Base-by-base conservation (phyloP, 768 basidiomycete genomes). In the Tricholoma furcatifolium region DNA sequence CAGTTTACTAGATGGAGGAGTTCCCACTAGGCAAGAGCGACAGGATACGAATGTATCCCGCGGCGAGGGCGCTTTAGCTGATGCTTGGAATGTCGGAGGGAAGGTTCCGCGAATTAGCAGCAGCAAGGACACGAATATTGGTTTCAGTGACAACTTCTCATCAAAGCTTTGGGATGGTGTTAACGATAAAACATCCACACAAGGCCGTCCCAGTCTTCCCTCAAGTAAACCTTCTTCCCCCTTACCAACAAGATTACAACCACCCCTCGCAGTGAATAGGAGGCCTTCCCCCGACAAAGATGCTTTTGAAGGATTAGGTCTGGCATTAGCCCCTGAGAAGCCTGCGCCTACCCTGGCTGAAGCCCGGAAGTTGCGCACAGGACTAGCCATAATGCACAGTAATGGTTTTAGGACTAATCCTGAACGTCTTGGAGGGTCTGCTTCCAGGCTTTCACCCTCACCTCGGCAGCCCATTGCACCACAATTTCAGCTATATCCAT, bases 251-350 rank as follows among this genome's bases (percentile, higher is more conserved):
- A 45, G 36, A 17, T 32, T 35, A 14, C 51, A 48, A 17, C 48
- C 30, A 43, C 54, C 48, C 12, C 50, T 50, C 21, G 53, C 38
- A 17, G 53, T 48, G 24, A 57, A 54, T 23, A 55, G 43, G 36
- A 56, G 60, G 21, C 21, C 54, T 15, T 36, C 44, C 1, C 51
- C 53, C 48, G 74, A 75, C 17, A 87, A 79, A 58, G 91, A 93
- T 62, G 91, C 91, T 4, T 93, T 93, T 56, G 87, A 88, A 32
- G 90, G 87, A 10, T 70, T 93, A 42, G 88, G 82, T 7, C 64
- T 87, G 18, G 66, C 69, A 53, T 62, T 68, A 24, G 66, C 75
- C n/a, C 60, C 68, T 23, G 74, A 71, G 20, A 74, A 72, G 46
- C 73, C 80, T 3, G 74, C 80, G 17, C 86, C 84, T 17, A 91